Evolutionary conservation across 352 stramenopile species (phyloP).

Genomic region (Albugo candida): DNA sequence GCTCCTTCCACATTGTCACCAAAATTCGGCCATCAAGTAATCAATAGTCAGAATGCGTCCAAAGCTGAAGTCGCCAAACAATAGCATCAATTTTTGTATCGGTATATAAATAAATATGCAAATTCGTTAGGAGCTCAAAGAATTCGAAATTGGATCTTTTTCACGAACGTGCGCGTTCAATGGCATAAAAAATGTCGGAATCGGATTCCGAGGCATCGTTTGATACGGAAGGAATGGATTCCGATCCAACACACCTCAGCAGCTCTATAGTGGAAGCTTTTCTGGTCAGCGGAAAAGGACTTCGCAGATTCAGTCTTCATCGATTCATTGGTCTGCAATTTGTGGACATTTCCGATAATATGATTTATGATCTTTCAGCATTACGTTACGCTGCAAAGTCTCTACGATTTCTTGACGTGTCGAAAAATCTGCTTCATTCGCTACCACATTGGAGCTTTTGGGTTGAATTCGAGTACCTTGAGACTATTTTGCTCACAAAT

Average conservation of each 20-base stretch:
- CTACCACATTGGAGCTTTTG: conserved; percentile 32
- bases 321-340: conserved; percentile 33
- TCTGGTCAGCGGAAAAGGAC: conserved; percentile 8
- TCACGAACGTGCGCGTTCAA: too few relatives aligned
- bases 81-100: too few relatives aligned
- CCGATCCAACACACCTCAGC: neutral
- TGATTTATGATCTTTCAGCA: conserved; percentile 28
- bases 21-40: too few relatives aligned
- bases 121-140: too few relatives aligned
- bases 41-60: too few relatives aligned
- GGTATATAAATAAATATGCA: too few relatives aligned
- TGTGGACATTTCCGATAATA: conserved; percentile 41
- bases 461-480: conserved; percentile 21
- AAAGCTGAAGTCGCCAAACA: too few relatives aligned
- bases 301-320: conserved; percentile 2
- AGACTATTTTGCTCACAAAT: conserved; percentile 33
- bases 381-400: conserved; percentile 19
- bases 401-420: conserved; percentile 34
- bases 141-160: too few relatives aligned
- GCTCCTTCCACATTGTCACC: too few relatives aligned
- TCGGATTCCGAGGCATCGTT: too few relatives aligned
- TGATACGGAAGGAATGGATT: too few relatives aligned
- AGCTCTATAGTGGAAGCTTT: conserved; percentile 10
- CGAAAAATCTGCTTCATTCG: conserved; percentile 25
- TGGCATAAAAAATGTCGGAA: too few relatives aligned